Evolutionary conservation across 495 filamentous ascomycete species (phyloP), one percentile per base, ranked within the genome.

Genomic region (Talaromyces stipitatus): DNA sequence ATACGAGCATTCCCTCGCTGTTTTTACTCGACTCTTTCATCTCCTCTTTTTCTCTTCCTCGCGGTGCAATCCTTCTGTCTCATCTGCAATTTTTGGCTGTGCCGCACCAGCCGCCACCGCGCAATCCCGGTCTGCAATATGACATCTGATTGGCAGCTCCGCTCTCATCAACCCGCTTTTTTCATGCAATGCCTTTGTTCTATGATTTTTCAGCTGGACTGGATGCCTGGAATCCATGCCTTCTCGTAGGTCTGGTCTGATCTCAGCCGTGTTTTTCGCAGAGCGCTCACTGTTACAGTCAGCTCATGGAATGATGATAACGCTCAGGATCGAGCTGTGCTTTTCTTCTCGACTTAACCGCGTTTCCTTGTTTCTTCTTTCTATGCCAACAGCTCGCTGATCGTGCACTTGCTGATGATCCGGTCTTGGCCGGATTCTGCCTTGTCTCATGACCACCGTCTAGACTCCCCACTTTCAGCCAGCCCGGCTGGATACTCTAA

Each of bases 1-100:
- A 53, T 9, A 36, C 27, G 50, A 30, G 16, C 27, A 12, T 53
- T n/a, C 50, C 26, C 50, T 53, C 50, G 50, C 50, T 53, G 30
- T 36, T 53, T 53, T 53, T 33, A 32, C 50, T 36, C 50, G 23
- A 32, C 50, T 28, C n/a, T 53, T 28, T 20, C 33, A 33, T 36
- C 9, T 8, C 30, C 28, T 53, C 8, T 28, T 36, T 28, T 12
- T 53, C 33, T 36, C 50, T 28, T 36, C 50, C 0, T 18, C 1
- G n/a, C 9, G 4, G 9, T 8, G 10, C 9, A 10, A 7, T 7
- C 46, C 11, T 45, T 23, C 41, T 45, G 41, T 45, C 41, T 45
- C 41, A 45, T 5, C 41, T 45, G 41, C 18, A 20, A 20, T 45
- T 4, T 45, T n/a, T 23, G 8, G 24, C 18, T 23, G 16, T 38